Evolutionary conservation across 2,329 filamentous ascomycete genomes (phyloP), one percentile per base, ranked within the genome.

Genomic region (Aspergillus eucalypticola): DNA sequence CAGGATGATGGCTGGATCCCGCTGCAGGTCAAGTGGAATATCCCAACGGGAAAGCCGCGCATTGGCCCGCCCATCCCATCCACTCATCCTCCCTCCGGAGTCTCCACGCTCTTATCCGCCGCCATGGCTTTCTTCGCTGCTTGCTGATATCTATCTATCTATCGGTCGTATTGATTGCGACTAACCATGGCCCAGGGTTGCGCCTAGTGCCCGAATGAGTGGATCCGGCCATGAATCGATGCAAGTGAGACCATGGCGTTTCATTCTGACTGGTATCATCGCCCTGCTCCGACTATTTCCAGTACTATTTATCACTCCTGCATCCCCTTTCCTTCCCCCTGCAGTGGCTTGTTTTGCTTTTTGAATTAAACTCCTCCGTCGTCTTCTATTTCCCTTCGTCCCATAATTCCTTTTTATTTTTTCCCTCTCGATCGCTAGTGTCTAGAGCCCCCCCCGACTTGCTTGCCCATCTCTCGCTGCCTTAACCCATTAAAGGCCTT

Each of bases 201-300:
- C 41, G 25, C 65, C 60, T 67, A 67, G 64, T 55, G 60, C 63
- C 59, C 54, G 53, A 63, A 35, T 35, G 52, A 52, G 70, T 70
- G 70, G 68, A 67, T 64, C 63, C 57, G 57, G 51, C 53, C 39
- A 32, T 29, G 56, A 56, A 55, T 49, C 42, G 6, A 41, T 50
- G 53, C 41, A 55, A 32, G 53, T 55, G 53, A 55, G 39, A 55
- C 57, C 11, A 48, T 51, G 39, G 56, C 54, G 50, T 58, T 53
- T 39, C 19, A 41, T 56, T 61, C 42, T 66, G 60, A 63, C 64
- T 66, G 60, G 59, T 61, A 60, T 59, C 60, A 57, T 53, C 42
- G 8, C 57, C 64, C 58, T 38, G 51, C 17, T 54, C 50, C 48
- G 50, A 58, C 56, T 61, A 64, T 64, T 59, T 21, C 48, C 35